Conservation (phyloP, 257 asterid genomes). For the Penstemon davidsonii region DNA sequence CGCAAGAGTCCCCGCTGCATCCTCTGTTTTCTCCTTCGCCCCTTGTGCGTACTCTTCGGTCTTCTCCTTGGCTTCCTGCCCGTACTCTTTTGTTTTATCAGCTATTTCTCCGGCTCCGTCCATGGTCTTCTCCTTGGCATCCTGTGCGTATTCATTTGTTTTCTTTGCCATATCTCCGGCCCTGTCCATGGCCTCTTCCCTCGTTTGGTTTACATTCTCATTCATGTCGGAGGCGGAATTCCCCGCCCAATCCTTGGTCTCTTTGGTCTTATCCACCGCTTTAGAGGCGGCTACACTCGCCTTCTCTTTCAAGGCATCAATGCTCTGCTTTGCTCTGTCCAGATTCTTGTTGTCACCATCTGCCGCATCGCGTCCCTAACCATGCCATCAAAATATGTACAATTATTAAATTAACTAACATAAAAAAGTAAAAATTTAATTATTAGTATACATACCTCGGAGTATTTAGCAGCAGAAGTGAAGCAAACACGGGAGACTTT, state of each 20-base stretch:
- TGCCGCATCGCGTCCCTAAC: conserved; percentile 44
- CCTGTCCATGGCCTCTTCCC: conserved; percentile 36
- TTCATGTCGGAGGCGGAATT: background rate
- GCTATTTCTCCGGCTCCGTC: too few relatives aligned
- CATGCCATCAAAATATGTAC: background rate
- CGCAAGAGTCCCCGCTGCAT: too few relatives aligned
- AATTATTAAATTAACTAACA: too few relatives aligned
- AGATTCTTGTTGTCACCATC: conserved; percentile 34
- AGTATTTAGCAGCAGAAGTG: conserved; percentile 49
- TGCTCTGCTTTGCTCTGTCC: conserved; percentile 35
- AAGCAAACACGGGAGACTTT: conserved; percentile 57
- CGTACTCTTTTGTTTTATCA: conserved; percentile 19
- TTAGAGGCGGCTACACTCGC: conserved; percentile 19
- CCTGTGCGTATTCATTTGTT: conserved; percentile 37
- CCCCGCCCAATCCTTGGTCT: too few relatives aligned
- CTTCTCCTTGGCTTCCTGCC: conserved; percentile 38
- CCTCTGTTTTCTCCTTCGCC: conserved; percentile 4
- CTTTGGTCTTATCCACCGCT: conserved; percentile 19
- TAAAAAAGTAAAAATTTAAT: too few relatives aligned
- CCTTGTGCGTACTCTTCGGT: too few relatives aligned
- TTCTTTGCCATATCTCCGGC: conserved; percentile 38
- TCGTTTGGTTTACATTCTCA: background rate
- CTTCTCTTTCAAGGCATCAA: conserved; percentile 33
- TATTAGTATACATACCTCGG: conserved; percentile 37
- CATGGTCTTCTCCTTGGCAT: conserved; percentile 32